Evolutionary conservation across 2,329 filamentous ascomycete genomes (phyloP).

Genomic region (Ciborinia camelliae): DNA sequence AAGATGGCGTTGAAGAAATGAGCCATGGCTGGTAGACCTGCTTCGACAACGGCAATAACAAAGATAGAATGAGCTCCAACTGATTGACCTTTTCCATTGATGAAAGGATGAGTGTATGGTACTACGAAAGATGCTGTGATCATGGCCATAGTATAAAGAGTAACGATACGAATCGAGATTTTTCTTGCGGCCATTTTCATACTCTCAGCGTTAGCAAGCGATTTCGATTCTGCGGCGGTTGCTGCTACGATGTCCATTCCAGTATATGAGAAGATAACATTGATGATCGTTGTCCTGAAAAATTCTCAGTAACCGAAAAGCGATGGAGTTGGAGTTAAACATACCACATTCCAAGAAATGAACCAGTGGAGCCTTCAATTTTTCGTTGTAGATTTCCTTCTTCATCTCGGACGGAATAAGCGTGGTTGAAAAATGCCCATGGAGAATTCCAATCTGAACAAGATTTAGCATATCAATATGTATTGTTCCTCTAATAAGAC

Average conservation of each 20-base stretch:
- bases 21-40: slow-evolving; percentile 38
- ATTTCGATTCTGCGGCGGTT: slow-evolving; percentile 40
- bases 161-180: slow-evolving; percentile 40
- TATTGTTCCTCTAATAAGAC: neutral
- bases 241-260: slow-evolving; percentile 42
- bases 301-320: neutral
- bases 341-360: slow-evolving; percentile 42
- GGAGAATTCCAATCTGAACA: slow-evolving; percentile 39
- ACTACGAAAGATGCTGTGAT: slow-evolving; percentile 38
- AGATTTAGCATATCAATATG: neutral
- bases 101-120: slow-evolving; percentile 40
- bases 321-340: slow-evolving; percentile 13
- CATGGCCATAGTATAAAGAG: slow-evolving; percentile 33
- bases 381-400: slow-evolving; percentile 33
- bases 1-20: slow-evolving; percentile 39
- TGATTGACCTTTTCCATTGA: slow-evolving; percentile 42
- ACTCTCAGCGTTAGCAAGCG: slow-evolving; percentile 39
- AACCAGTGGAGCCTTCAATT: slow-evolving; percentile 39
- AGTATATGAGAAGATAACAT: slow-evolving; percentile 34
- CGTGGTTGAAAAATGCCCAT: slow-evolving; percentile 41
- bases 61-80: slow-evolving; percentile 40
- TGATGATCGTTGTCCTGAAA: slow-evolving; percentile 39
- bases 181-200: slow-evolving; percentile 44
- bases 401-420: slow-evolving; percentile 38
- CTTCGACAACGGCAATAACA: slow-evolving; percentile 41